Percentiles rank a stretch among this genome's conserved stretches.
Conservation (phyloP, 2,329 filamentous ascomycete genomes). For the Rhexocercosporidium sp. region DNA sequence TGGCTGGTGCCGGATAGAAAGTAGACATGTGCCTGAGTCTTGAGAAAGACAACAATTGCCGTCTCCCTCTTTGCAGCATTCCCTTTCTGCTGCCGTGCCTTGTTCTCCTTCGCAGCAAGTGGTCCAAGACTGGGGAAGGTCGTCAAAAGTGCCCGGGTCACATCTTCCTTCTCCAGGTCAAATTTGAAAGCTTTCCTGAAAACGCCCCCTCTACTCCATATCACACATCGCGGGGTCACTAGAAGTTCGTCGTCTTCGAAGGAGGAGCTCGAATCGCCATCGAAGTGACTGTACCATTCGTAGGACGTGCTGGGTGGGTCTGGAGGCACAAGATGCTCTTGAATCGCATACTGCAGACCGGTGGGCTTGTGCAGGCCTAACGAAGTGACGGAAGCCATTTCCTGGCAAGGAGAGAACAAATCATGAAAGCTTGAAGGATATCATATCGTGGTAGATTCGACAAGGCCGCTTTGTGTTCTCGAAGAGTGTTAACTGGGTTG, state of each 20-base stretch:
- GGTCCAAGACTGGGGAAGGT: slow-evolving; percentile 64
- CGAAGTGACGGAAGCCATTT: slow-evolving; percentile 90
- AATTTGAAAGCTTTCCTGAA: slow-evolving; percentile 88
- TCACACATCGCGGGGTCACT: slow-evolving; percentile 41
- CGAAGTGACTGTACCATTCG: slow-evolving; percentile 71
- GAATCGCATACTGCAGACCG: slow-evolving; percentile 80
- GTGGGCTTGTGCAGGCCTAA: slow-evolving; percentile 89
- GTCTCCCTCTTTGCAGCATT: slow-evolving; percentile 49
- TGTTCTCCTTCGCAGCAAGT: slow-evolving; percentile 33
- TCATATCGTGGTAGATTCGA: slow-evolving; percentile 20
- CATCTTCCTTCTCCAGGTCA: slow-evolving; percentile 81
- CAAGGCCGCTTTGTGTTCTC: not conserved
- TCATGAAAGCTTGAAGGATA: slow-evolving; percentile 28
- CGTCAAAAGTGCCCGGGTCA: slow-evolving; percentile 86
- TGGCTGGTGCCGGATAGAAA: slow-evolving; percentile 88
- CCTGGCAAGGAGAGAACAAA: slow-evolving; percentile 18
- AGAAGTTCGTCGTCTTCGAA: slow-evolving; percentile 44
- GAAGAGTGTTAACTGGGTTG: not conserved
- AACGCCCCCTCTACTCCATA: slow-evolving; percentile 88
- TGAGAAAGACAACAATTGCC: slow-evolving; percentile 88
- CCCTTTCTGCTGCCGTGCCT: slow-evolving; percentile 37
- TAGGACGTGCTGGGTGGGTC: slow-evolving; percentile 72
- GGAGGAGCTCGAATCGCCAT: slow-evolving; percentile 45
- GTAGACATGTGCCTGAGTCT: slow-evolving; percentile 91
- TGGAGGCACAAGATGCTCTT: slow-evolving; percentile 75